Evolutionary conservation across 1,284 basidiomycete species (phyloP).

Genomic region (Rhizopogon hawkerae): DNA sequence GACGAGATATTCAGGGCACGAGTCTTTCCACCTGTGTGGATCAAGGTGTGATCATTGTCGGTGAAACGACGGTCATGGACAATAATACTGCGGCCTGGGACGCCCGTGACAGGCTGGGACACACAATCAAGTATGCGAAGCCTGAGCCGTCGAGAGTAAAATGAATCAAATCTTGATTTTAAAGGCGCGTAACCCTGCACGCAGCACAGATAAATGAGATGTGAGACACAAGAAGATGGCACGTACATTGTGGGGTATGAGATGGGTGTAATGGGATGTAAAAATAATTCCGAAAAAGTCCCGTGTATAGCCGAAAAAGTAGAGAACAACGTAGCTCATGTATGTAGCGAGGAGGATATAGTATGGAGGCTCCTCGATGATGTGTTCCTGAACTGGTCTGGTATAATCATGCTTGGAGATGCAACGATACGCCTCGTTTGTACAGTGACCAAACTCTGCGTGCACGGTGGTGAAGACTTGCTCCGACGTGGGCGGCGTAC

Average conservation of each 20-base stretch:
- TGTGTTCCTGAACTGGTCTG: constrained; percentile 41
- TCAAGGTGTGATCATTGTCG: constrained; percentile 73
- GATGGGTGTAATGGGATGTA: constrained; percentile 65
- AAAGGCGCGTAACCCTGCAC: constrained; percentile 83
- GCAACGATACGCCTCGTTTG: constrained; percentile 64
- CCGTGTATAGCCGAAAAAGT: constrained; percentile 84
- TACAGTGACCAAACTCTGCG: constrained; percentile 82
- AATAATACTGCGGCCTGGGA: constrained; percentile 84
- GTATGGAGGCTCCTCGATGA: constrained; percentile 79
- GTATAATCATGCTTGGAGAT: constrained; percentile 54
- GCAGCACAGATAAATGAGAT: background rate
- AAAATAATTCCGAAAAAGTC: constrained; percentile 94
- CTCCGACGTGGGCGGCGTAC: constrained; percentile 65
- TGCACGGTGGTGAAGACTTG: constrained; percentile 71
- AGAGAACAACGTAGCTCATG: constrained; percentile 82
- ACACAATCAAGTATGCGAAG: constrained; percentile 91
- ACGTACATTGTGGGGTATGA: constrained; percentile 76
- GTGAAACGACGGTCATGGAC: constrained; percentile 74
- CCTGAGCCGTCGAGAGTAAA: constrained; percentile 93
- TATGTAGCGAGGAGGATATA: constrained; percentile 88
- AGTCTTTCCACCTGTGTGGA: constrained; percentile 68
- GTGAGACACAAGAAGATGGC: background rate
- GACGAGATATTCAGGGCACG: constrained; percentile 91
- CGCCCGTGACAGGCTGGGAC: constrained; percentile 82
- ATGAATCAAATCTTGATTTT: constrained; percentile 96